Evolutionary conservation across 2,329 filamentous ascomycete genomes (phyloP).

Genomic region (Diaporthe eres): DNA sequence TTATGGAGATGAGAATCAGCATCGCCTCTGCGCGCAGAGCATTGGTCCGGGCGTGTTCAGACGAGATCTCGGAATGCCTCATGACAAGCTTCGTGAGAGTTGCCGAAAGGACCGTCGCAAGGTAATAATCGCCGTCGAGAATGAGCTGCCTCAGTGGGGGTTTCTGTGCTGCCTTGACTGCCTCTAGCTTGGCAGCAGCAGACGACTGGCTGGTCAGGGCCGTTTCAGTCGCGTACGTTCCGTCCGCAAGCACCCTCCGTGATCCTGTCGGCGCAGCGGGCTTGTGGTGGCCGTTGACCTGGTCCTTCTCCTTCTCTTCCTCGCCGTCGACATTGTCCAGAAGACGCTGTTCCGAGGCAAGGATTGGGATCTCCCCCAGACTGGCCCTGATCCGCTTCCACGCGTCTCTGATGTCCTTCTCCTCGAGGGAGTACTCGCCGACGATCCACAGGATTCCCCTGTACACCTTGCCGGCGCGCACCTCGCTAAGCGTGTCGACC

Average conservation of each 20-base stretch:
- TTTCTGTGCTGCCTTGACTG: slow-evolving; percentile 97
- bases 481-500: slow-evolving; percentile 91
- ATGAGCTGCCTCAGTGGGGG: slow-evolving; percentile 95
- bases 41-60: slow-evolving; percentile 89
- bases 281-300: slow-evolving; percentile 86
- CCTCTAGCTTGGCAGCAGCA: slow-evolving; percentile 90
- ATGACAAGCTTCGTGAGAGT: slow-evolving; percentile 98
- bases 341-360: slow-evolving; percentile 93
- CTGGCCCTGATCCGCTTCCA: slow-evolving; percentile 97
- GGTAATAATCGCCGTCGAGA: slow-evolving; percentile 96
- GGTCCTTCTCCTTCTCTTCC: slow-evolving; percentile 69
- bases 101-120: slow-evolving; percentile 94
- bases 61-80: slow-evolving; percentile 94
- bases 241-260: slow-evolving; percentile 92
- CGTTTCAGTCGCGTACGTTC: slow-evolving; percentile 97
- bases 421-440: slow-evolving; percentile 95
- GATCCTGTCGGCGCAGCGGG: slow-evolving; percentile 83
- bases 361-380: slow-evolving; percentile 95
- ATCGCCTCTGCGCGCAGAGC: slow-evolving; percentile 96
- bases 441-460: slow-evolving; percentile 97
- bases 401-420: slow-evolving; percentile 93
- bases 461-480: slow-evolving; percentile 97
- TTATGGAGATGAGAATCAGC: slow-evolving; percentile 99
- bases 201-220: slow-evolving; percentile 94
- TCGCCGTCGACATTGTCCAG: slow-evolving; percentile 86